Base-by-base conservation (phyloP, 768 basidiomycete species). In the Leccinum aurantiacum region DNA sequence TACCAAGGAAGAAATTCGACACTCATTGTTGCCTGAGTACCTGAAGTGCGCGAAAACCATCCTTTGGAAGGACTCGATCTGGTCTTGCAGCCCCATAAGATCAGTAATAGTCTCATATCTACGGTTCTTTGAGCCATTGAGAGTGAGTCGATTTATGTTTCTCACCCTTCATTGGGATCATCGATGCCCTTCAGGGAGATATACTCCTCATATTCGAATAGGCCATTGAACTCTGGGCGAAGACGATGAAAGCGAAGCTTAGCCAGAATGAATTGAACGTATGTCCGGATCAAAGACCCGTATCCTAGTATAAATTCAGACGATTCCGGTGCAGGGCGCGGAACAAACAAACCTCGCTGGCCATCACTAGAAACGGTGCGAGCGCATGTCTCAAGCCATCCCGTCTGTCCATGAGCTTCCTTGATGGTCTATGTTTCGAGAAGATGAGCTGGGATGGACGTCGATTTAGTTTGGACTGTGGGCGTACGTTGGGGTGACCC, bases 121-220 rank as follows among this genome's bases (percentile, higher is more conserved):
- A 68, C 15, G 31, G 8, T 48, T 29, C 47, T 48, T 46, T 65
- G 48, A 49, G 48, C 95, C 19, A 38, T 54, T 52, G 62, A 53
- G 10, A 53, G 24, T 54, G 17, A n/a, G 19, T 56, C 31, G 31
- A 56, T 54, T 54, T 53, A 48, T 52, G 27, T 57, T 58, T 54
- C 88, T 63, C 73, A 97, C 96, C 97, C 97, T 79, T 99, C 96
- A 72, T 98, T 98, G 9, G 64, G 97, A 79, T 99, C 95, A 71
- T 98, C 94, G 62, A 98, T 97, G 24, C 93, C 94, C 75, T 97
- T 96, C 69, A 99, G 78, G 24, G 93, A 93, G n/a, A 99, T 87
- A 71, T 99, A 99, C 75, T 99, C 97, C 71, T 98, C 95, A 67
- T 99, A 99, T 75, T 99, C 97, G 71, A 99, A 99, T 6, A 99